Conservation (phyloP, 2,329 filamentous ascomycete genomes). For the Pseudogymnoascus pannorum region DNA sequence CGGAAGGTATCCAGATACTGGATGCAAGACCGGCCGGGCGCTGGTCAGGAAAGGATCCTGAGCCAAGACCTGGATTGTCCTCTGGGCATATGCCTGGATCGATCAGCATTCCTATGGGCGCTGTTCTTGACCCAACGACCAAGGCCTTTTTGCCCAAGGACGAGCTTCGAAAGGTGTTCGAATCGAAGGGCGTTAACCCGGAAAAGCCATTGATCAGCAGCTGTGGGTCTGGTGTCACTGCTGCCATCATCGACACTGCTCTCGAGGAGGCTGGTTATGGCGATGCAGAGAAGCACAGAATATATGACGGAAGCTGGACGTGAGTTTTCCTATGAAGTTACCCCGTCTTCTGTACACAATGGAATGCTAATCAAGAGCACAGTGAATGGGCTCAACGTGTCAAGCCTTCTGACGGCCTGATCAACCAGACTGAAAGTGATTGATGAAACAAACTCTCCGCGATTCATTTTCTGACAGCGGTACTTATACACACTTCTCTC, state of each 20-base stretch:
- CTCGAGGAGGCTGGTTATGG: constrained; percentile 72
- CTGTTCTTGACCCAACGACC: constrained; percentile 72
- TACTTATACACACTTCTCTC: constrained; percentile 1
- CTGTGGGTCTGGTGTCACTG: constrained; percentile 92
- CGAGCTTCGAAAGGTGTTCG: constrained; percentile 68
- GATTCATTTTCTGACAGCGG: background rate
- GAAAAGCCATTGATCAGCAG: constrained; percentile 75
- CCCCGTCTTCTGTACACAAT: background rate
- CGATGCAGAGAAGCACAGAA: constrained; percentile 54
- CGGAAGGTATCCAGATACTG: constrained; percentile 77
- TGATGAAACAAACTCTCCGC: background rate
- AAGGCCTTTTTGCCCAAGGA: constrained; percentile 70
- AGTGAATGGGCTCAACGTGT: constrained; percentile 64
- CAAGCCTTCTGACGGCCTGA: constrained; percentile 53
- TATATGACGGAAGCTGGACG: constrained; percentile 99
- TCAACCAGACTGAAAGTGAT: constrained; percentile 41
- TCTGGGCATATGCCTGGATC: constrained; percentile 91
- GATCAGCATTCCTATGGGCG: constrained; percentile 71
- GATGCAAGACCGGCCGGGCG: constrained; percentile 77
- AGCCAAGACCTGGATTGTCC: constrained; percentile 77
- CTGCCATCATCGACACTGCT: constrained; percentile 82
- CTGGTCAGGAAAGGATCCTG: constrained; percentile 75
- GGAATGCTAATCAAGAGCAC: constrained; percentile 12
- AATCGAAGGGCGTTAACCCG: constrained; percentile 71
- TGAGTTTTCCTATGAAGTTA: constrained; percentile 43